phyloP scores from a whole-genome alignment of 371 early-diverging fungal species.

The Rhizopus arrhizus region DNA sequence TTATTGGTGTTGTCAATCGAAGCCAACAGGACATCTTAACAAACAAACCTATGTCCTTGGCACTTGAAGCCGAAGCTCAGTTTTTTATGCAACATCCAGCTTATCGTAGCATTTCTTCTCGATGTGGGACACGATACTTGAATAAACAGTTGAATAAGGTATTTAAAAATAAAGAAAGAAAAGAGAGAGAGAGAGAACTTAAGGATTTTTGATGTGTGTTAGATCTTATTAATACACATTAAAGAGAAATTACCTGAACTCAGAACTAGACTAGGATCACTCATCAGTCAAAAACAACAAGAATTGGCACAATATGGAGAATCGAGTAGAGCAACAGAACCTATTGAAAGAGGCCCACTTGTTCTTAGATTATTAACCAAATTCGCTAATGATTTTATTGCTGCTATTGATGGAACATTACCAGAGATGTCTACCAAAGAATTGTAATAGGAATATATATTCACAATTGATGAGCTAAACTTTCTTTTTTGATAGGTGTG shows the following conservation, averaged over 20 bases:
- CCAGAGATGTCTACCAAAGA: slow-evolving; percentile 89
- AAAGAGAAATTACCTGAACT: slow-evolving; percentile 82
- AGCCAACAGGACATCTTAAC: slow-evolving; percentile 86
- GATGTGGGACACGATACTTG: slow-evolving; percentile 86
- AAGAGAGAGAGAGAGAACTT: neutral
- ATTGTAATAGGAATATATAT: slow-evolving; percentile 52
- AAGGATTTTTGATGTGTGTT: neutral
- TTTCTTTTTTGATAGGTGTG: slow-evolving; percentile 47
- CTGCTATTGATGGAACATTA: slow-evolving; percentile 82
- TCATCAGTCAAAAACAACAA: slow-evolving; percentile 82
- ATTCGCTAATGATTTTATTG: slow-evolving; percentile 79
- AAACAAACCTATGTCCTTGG: slow-evolving; percentile 78
- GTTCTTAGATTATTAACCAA: slow-evolving; percentile 80
- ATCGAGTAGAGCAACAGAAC: slow-evolving; percentile 53
- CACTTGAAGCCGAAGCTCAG: slow-evolving; percentile 74
- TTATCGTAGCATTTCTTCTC: slow-evolving; percentile 76
- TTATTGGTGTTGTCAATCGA: slow-evolving; percentile 89
- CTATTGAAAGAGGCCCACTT: slow-evolving; percentile 61
- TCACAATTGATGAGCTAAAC: neutral
- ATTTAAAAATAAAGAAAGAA: neutral
- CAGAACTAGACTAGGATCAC: slow-evolving; percentile 76
- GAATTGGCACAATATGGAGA: slow-evolving; percentile 80
- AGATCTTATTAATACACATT: slow-evolving; percentile 82
- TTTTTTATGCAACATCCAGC: slow-evolving; percentile 84
- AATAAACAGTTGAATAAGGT: slow-evolving; percentile 75